Conservation (phyloP, 1,284 basidiomycete species). For the Melampsora abietis-canadensis region DNA sequence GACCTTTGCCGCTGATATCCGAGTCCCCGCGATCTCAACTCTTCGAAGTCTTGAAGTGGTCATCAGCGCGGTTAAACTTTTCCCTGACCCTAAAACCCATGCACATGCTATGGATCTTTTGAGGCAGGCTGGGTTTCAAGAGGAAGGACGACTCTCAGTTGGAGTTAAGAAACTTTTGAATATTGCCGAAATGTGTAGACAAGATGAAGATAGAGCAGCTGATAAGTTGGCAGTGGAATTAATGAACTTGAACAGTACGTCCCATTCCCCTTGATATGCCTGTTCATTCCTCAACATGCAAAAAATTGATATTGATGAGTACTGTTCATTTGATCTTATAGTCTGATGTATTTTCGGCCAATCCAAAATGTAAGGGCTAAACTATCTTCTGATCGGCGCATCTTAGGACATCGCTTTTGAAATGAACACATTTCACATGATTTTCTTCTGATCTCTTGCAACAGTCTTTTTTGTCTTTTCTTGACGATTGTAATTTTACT, state of each 20-base stretch:
- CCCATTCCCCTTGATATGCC: background rate
- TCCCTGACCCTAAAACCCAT: slow-evolving; percentile 63
- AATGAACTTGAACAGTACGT: slow-evolving; percentile 45
- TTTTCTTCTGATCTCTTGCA: no score
- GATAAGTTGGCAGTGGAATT: slow-evolving; percentile 54
- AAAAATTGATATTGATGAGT: background rate
- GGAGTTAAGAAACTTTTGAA: slow-evolving; percentile 93
- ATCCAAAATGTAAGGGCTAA: no score
- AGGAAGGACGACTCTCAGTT: slow-evolving; percentile 65
- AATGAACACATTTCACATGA: no score
- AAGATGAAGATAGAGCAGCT: slow-evolving; percentile 59
- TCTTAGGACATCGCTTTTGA: no score
- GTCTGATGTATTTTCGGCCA: no score
- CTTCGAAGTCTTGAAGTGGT: slow-evolving; percentile 72
- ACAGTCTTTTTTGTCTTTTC: no score
- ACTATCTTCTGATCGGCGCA: no score
- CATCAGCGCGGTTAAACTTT: slow-evolving; percentile 77
- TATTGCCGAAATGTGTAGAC: slow-evolving; percentile 91
- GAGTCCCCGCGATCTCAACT: slow-evolving; percentile 75
- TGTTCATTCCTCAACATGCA: background rate
- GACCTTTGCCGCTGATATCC: slow-evolving; percentile 82
- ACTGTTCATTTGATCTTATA: no score
- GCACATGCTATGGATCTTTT: slow-evolving; percentile 66
- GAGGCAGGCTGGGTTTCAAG: slow-evolving; percentile 69
- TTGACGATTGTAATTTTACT: no score